Evolutionary conservation across 2,329 filamentous ascomycete species (phyloP).

Genomic region (Hymenotorrendiella dingleyae): DNA sequence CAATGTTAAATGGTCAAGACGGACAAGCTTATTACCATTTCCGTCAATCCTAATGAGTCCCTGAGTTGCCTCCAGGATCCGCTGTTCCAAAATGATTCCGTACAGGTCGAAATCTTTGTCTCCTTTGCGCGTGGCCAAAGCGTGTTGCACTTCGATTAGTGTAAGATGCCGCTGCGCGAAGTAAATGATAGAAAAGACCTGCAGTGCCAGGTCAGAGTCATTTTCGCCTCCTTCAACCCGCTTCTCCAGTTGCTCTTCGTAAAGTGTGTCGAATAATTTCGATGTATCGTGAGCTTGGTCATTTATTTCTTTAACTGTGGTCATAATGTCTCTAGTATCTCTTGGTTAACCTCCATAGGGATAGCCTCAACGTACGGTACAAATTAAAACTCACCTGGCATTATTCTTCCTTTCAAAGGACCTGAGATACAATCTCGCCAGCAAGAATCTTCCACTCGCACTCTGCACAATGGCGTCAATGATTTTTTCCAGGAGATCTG

Average conservation of each 20-base stretch:
- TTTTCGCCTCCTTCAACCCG: slow-evolving; percentile 36
- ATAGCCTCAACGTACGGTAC: too few species aligned
- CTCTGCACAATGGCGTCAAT: slow-evolving; percentile 8
- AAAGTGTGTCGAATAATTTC: slow-evolving; percentile 33
- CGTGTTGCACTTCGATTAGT: slow-evolving; percentile 29
- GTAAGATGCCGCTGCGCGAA: slow-evolving; percentile 26
- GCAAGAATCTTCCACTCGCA: slow-evolving; percentile 10
- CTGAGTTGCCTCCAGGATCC: slow-evolving; percentile 14
- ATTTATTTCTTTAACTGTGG: slow-evolving; percentile 4
- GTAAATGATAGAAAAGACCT: slow-evolving; percentile 30
- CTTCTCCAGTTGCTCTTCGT: slow-evolving; percentile 34
- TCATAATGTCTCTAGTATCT: slow-evolving; percentile 11
- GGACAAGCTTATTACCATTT: slow-evolving; percentile 7
- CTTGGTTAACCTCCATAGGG: too few species aligned
- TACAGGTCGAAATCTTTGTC: too few species aligned
- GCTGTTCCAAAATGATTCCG: too few species aligned
- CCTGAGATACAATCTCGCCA: slow-evolving; percentile 12
- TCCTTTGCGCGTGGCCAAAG: slow-evolving; percentile 26
- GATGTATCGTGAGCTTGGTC: slow-evolving; percentile 7
- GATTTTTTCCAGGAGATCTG: slow-evolving; percentile 4
- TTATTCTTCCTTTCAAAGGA: too few species aligned
- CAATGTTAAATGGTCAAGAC: slow-evolving; percentile 12
- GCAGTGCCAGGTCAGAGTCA: slow-evolving; percentile 30
- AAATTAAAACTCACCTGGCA: too few species aligned
- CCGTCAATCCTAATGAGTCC: slow-evolving; percentile 13